Base-by-base conservation (phyloP, 2,329 filamentous ascomycete species). In the Xylariales sp. region DNA sequence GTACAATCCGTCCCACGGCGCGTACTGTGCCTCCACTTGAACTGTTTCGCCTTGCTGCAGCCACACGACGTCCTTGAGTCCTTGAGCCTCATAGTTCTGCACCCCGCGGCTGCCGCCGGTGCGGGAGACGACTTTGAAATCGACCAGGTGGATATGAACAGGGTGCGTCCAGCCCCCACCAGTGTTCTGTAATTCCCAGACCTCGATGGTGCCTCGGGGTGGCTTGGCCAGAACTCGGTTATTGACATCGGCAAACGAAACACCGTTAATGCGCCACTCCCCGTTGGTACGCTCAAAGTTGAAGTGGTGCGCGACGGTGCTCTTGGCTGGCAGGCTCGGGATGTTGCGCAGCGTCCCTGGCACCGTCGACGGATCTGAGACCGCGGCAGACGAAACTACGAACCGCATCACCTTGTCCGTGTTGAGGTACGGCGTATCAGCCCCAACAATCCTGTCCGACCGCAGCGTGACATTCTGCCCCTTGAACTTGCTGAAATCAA, bases 61-160 rank as follows among this genome's bases (percentile, higher is more conserved):
- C 64, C 74, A 73, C 2, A 79, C 74, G 2, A 78, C 71, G 48
- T 81, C 76, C 56, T 81, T 80, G 16, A 78, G 64, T 0, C 72
- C 76, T 6, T 15, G 12, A 2, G 31, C 15, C 57, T 81, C 77
- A 48, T 80, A 80, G 0, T 71, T 65, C 46, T 65, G 50, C 4
- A 79, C 67, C 10, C 51, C 53, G 3, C 66, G 61, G n/a, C 33
- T 36, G 8, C 66, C 67, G 4, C 71, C 70, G 0, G 53, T 66
- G 14, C 76, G 70, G 6, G 60, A 63, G 16, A 78, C 50, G 25
- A 81, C 62, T 42, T 72, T 68, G 56, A 81, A 74, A 50, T 80
- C 76, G 35, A 82, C 69, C 1, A 80, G 63, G 51, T 81, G 78
- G 35, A 80, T 69, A 54, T 81, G 77, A 22, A 73, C 60, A 1